phyloP scores from a whole-genome alignment of 805 yeast species.

The Scheffersomyces amazonensis region DNA sequence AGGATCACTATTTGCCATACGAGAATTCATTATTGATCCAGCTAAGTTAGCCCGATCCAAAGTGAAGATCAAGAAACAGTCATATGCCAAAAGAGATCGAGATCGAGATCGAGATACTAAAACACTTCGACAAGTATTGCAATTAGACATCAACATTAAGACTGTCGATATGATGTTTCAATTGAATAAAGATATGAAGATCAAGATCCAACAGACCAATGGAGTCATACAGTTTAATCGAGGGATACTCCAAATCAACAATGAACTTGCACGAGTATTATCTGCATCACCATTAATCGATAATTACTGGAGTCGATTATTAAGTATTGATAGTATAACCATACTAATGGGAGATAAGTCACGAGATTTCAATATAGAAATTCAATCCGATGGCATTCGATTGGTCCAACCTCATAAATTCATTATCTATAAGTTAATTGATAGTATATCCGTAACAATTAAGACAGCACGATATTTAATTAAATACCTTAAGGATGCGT shows the following conservation, averaged over 20 bases:
- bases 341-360: conserved; percentile 9
- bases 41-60: conserved; percentile 18
- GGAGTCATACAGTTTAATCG: conserved; percentile 3
- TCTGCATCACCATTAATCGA: conserved; percentile 51
- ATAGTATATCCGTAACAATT: conserved; percentile 30
- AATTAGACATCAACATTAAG: conserved; percentile 10
- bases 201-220: conserved; percentile 40
- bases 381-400: conserved; percentile 23
- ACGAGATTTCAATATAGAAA: conserved; percentile 13
- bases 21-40: conserved; percentile 29
- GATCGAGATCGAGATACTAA: background rate
- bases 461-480: conserved; percentile 35
- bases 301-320: conserved; percentile 48
- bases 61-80: conserved; percentile 9
- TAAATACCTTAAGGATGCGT: conserved; percentile 16
- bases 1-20: conserved; percentile 30
- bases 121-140: conserved; percentile 1
- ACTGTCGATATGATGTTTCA: conserved; percentile 24
- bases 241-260: conserved; percentile 7
- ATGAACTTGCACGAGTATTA: conserved; percentile 38
- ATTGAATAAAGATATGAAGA: conserved; percentile 48
- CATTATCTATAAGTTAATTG: conserved; percentile 36
- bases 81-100: background rate
- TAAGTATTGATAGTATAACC: conserved; percentile 34
- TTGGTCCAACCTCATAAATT: conserved; percentile 38